phyloP scores from a whole-genome alignment of 768 basidiomycete species.

The Mycena rebaudengoi region DNA sequence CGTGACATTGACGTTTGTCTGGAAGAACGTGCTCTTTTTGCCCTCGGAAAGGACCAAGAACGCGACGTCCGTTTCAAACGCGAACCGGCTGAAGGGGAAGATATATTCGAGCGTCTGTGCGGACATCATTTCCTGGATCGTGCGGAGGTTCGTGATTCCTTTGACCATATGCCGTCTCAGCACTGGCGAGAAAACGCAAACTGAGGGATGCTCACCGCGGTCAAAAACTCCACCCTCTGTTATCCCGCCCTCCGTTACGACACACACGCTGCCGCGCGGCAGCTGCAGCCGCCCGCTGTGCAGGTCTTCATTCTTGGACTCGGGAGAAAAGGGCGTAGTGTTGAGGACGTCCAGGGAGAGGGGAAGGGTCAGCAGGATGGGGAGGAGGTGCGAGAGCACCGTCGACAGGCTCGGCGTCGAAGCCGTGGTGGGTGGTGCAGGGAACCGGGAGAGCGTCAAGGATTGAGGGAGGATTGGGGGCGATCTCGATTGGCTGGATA shows the following conservation, averaged over 20 bases:
- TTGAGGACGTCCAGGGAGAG: conserved; percentile 74
- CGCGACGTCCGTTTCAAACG: conserved; percentile 78
- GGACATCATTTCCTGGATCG: conserved; percentile 69
- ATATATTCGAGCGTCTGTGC: conserved; percentile 74
- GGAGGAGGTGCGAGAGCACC: conserved; percentile 66
- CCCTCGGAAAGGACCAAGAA: conserved; percentile 71
- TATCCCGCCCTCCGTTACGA: conserved; percentile 74
- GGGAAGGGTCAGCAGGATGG: conserved; percentile 61
- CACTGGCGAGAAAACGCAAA: conserved; percentile 3
- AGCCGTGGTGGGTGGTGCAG: conserved; percentile 45
- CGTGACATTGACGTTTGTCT: conserved; percentile 70
- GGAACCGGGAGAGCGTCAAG: conserved; percentile 70
- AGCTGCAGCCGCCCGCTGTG: conserved; percentile 80
- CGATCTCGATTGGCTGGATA: conserved; percentile 70
- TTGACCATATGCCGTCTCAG: neutral
- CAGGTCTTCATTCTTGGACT: conserved; percentile 75
- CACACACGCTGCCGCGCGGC: conserved; percentile 63
- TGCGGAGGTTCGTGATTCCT: conserved; percentile 72
- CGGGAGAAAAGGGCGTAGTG: conserved; percentile 63
- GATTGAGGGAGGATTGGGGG: conserved; percentile 75
- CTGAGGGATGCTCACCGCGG: conserved; percentile 50
- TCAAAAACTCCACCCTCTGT: conserved; percentile 73
- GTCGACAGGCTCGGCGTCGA: conserved; percentile 58
- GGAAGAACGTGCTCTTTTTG: conserved; percentile 75
- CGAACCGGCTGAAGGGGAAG: conserved; percentile 79